Conservation (phyloP, 495 filamentous ascomycete species). For the Clohesyomyces aquaticus region DNA sequence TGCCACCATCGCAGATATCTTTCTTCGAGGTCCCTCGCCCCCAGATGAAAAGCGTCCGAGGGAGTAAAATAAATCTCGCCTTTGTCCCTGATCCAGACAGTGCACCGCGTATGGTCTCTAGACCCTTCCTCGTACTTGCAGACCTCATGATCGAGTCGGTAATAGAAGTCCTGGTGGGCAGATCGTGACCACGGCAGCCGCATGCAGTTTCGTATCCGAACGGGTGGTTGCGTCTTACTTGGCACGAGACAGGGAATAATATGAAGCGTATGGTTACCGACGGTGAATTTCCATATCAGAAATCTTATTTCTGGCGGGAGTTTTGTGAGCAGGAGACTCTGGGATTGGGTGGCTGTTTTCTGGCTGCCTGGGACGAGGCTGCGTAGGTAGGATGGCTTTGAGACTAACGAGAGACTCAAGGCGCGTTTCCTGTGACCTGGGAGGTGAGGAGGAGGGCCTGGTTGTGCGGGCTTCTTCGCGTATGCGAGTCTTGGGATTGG, state of each 20-base stretch:
- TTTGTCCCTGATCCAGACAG: not conserved
- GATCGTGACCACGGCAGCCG: not conserved
- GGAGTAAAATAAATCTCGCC: slow-evolving; percentile 5
- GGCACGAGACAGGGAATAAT: slow-evolving; percentile 19
- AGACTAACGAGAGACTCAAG: not conserved
- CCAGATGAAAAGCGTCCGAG: not conserved
- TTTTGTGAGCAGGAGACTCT: slow-evolving; percentile 13
- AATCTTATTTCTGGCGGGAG: slow-evolving; percentile 18
- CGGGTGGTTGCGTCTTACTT: slow-evolving; percentile 15
- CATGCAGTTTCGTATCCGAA: too few species aligned
- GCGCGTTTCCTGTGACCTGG: not conserved
- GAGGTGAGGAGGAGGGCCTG: not conserved
- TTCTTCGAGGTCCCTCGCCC: not conserved
- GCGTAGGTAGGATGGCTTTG: not conserved
- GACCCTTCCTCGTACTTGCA: not conserved
- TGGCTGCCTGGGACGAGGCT: not conserved
- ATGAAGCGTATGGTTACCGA: slow-evolving; percentile 10
- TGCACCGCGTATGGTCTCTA: not conserved
- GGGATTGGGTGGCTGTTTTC: not conserved
- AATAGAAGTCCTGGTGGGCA: not conserved
- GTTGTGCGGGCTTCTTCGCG: not conserved
- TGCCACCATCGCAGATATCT: slow-evolving; percentile 26
- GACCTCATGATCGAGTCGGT: slow-evolving; percentile 15
- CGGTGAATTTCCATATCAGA: slow-evolving; percentile 2
- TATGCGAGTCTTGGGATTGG: not conserved